Evolutionary conservation across 1,284 basidiomycete genomes (phyloP), one percentile per base, ranked within the genome.

Genomic region (Schizophyllum amplum): DNA sequence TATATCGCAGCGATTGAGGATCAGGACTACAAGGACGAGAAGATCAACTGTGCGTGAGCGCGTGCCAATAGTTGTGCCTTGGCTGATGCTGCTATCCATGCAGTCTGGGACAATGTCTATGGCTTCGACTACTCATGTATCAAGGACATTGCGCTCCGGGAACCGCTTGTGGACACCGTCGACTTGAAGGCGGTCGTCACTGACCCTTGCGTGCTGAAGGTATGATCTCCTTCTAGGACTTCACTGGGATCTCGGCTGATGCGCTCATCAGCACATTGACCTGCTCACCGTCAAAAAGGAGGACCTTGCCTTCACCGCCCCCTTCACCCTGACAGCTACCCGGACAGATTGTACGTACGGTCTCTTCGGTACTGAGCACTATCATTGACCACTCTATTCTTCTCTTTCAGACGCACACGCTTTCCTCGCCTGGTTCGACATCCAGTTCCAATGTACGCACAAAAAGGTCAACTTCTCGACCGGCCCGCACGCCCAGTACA

Each of bases 391-490:
- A n/a, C n/a, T 60, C 56, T 53, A 53, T 33, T 33, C 22, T 52
- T 17, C 26, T 15, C 55, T 59, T 48, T 59, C 63, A 96, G 94
- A 94, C 70, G 81, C 96, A 20, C 97, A 99, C 69, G 97, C 97
- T n/a, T 98, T 98, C 85, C 85, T 99, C 55, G 95, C 94, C 46
- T 99, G 97, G 97, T 99, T 99, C 74, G 97, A 99, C 72, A 91
- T 98, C 67, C 82, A 86, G 52, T 99, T 99, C 75, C 88, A 92
- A 58, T 94, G 92, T 69, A 95, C 94, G 61, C 97, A 99, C 79
- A 98, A 95, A 74, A 93, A 93, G 65, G 87, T 97, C 62, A 86
- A 87, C 67, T 98, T 98, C 75, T 94, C 91, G 54, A 98, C 94
- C 20, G 95, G 94, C 22, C 95, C 94, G 9, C 94, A 98, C 66